These are phyloP conservation scores for Mycena latifolia DNA, from an alignment of 768 basidiomycete species.

Conservation along the genomic window DNA sequence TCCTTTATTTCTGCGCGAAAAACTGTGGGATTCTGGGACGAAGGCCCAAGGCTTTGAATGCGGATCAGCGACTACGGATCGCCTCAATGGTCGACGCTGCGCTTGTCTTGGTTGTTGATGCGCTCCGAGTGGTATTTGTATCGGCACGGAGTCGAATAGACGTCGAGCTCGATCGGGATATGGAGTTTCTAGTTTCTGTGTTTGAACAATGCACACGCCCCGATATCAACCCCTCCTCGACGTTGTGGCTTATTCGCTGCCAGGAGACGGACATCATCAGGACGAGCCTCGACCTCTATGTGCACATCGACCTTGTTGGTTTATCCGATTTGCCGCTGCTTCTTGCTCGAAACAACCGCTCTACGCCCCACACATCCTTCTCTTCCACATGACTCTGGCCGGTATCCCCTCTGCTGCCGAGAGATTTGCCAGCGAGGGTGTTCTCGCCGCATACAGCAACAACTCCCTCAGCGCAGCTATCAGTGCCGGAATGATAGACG, in stretches of 20 bases:
- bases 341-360: conserved; percentile 73
- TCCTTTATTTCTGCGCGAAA: conserved; percentile 81
- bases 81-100: conserved; percentile 71
- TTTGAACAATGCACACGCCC: conserved; percentile 83
- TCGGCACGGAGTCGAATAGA: conserved; percentile 69
- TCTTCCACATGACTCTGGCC: conserved; percentile 90
- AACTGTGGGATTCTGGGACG: conserved; percentile 67
- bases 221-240: conserved; percentile 76
- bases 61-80: conserved; percentile 73
- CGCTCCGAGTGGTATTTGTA: conserved; percentile 72
- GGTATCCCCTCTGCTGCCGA: conserved; percentile 84
- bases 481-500: conserved; percentile 79
- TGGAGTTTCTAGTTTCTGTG: conserved; percentile 85
- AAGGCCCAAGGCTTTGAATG: conserved; percentile 63
- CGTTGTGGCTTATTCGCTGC: conserved; percentile 83
- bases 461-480: conserved; percentile 84
- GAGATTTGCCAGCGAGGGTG: conserved; percentile 85
- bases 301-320: conserved; percentile 76
- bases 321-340: conserved; percentile 75
- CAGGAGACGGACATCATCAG: conserved; percentile 86
- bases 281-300: conserved; percentile 79
- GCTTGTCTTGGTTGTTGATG: conserved; percentile 76
- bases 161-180: conserved; percentile 80
- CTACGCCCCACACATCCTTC: conserved; percentile 82
- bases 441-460: conserved; percentile 85